Base-by-base conservation (phyloP, 352 stramenopile genomes). In the Phytophthora podocarpi region DNA sequence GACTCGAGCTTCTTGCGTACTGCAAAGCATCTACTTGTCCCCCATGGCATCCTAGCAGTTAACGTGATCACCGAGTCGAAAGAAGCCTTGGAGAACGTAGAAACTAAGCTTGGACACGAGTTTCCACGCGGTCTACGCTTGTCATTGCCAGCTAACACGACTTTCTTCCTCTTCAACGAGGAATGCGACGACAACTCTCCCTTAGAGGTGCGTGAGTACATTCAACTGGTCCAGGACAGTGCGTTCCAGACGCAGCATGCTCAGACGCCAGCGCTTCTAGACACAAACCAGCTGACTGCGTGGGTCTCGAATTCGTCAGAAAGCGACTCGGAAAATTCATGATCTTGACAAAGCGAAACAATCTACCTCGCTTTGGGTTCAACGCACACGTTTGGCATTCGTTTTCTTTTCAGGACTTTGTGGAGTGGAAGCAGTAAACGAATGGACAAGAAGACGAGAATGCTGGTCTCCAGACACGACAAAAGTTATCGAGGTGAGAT, bases 31-130 rank as follows among this genome's bases (percentile, higher is more conserved):
- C 27, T 72, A 21, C 69, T 89, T 32, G 36, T 41, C 2, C 46
- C 67, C 0, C 31, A 45, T 18, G 79, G 80, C 2, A 64, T 85
- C n/a, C 13, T 86, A 4, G 76, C 72, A 15, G 53, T 89, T 27
- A 91, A 91, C 41, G 78, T 89, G 47, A 91, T 91, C 37, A 72
- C 75, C 2, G 61, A 82, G 34, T 69, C 71, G 4, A 10, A 65
- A 26, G 50, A 65, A 39, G 77, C 68, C 1, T 43, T 85, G 8
- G 37, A 35, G 2, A 32, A 32, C 2, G 64, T 83, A 1, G 47
- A 81, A n/a, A n/a, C 5, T 4, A 56, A 62, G 27, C 50, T 87
- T 24, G 27, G 23, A 0, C 32, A 35, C 5, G 73, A 68, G 4
- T 85, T 87, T 59, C 23, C 64, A 3, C 32, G 50, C 36, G 70